phyloP scores from a whole-genome alignment of 805 yeast genomes.

The Spathaspora gorwiae region DNA sequence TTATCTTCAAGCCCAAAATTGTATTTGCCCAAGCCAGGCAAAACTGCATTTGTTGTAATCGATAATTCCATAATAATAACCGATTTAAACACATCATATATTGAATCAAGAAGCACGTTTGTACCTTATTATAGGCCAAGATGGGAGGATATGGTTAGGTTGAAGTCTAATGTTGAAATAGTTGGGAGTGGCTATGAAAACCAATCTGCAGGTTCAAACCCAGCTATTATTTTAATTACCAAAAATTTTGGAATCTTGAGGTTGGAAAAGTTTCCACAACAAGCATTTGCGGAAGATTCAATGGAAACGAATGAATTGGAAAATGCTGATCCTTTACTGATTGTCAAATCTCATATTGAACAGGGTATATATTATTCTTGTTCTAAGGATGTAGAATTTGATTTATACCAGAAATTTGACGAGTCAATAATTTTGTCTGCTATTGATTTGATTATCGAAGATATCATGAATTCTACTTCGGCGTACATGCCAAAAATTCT shows the following conservation, averaged over 20 bases:
- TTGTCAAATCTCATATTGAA: constrained; percentile 69
- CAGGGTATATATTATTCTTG: constrained; percentile 73
- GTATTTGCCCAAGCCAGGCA: constrained; percentile 53
- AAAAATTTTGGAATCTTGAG: constrained; percentile 58
- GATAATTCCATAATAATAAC: constrained; percentile 60
- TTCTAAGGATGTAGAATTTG: constrained; percentile 42
- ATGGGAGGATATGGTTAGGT: constrained; percentile 78
- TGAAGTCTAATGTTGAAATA: constrained; percentile 49
- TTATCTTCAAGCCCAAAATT: constrained; percentile 39
- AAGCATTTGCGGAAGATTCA: constrained; percentile 2
- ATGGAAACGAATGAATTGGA: constrained; percentile 9
- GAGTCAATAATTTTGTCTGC: constrained; percentile 25
- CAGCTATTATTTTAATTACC: constrained; percentile 47
- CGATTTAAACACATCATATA: constrained; percentile 45
- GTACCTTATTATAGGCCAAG: constrained; percentile 38
- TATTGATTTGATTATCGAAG: constrained; percentile 46
- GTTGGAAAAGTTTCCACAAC: constrained; percentile 43
- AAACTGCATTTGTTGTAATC: constrained; percentile 57
- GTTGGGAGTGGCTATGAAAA: constrained; percentile 59
- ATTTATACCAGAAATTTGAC: constrained; percentile 25
- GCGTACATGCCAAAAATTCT: constrained; percentile 51
- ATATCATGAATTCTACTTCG: constrained; percentile 54
- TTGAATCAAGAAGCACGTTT: constrained; percentile 12
- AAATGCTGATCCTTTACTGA: constrained; percentile 17
- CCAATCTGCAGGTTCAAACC: constrained; percentile 23